These are phyloP conservation scores for Plectosphaerella cucumerina DNA, from an alignment of 2,329 filamentous ascomycete species.

Conservation along the genomic window DNA sequence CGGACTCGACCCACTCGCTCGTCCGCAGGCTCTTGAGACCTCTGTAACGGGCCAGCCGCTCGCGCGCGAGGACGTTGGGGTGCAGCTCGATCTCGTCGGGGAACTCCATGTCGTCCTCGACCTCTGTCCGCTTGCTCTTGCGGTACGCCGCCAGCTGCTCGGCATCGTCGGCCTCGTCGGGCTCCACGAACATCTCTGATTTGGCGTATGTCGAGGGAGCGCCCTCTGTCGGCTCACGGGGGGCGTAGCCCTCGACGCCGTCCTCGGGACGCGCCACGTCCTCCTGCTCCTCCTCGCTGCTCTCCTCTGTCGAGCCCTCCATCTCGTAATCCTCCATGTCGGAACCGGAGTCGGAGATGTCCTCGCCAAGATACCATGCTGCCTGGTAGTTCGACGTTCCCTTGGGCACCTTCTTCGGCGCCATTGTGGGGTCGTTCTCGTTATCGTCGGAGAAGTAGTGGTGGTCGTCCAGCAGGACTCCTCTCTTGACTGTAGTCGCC, in stretches of 20 bases:
- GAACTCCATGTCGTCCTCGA: conserved; percentile 88
- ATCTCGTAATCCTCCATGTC: conserved; percentile 68
- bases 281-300: conserved; percentile 44
- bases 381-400: conserved; percentile 93
- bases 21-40: conserved; percentile 88
- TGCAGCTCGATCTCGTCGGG: conserved; percentile 95
- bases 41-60: conserved; percentile 80
- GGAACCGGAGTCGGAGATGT: conserved; percentile 78
- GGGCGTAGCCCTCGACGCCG: conserved; percentile 67
- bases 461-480: conserved; percentile 91
- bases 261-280: conserved; percentile 70
- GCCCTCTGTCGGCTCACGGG: conserved; percentile 67
- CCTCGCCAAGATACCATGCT: conserved; percentile 80
- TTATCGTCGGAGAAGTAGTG: conserved; percentile 97
- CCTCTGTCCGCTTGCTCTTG: conserved; percentile 73
- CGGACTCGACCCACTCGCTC: conserved; percentile 83
- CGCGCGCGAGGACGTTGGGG: conserved; percentile 79
- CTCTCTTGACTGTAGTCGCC: conserved; percentile 56
- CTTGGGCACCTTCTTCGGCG: conserved; percentile 74
- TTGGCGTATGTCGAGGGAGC: conserved; percentile 87
- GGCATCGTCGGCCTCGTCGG: conserved; percentile 76
- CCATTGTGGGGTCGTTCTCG: conserved; percentile 49
- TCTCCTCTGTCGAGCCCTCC: conserved; percentile 40
- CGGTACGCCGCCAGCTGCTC: conserved; percentile 73
- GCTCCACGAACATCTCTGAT: conserved; percentile 85